Evolutionary conservation across 352 stramenopile species (phyloP).

Genomic region (Plasmopara muralis): DNA sequence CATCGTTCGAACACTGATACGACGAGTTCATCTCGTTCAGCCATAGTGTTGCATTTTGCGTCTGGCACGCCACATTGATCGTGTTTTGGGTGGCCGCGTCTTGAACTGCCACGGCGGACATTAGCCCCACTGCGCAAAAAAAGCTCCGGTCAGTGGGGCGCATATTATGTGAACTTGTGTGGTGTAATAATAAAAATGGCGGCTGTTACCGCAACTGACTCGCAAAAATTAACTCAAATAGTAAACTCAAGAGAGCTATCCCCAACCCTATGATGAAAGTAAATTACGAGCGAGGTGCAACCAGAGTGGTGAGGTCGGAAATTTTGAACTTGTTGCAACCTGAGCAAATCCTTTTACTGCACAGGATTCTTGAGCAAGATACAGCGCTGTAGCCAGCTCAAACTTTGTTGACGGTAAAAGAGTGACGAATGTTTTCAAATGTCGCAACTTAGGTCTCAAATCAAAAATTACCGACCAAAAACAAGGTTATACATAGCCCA

Average conservation of each 20-base stretch:
- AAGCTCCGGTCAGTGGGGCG: constrained; percentile 11
- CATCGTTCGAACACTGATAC: not conserved
- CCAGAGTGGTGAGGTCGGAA: too few relatives aligned
- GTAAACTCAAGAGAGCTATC: not conserved
- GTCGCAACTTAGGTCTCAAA: too few relatives aligned
- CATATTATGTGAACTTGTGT: constrained; percentile 10
- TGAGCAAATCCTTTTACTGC: too few relatives aligned
- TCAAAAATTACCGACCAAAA: too few relatives aligned
- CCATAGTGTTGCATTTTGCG: not conserved
- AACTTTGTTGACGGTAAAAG: too few relatives aligned
- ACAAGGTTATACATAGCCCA: too few relatives aligned
- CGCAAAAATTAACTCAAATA: constrained; percentile 1
- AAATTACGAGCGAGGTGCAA: too few relatives aligned
- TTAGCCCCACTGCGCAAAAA: constrained; percentile 1
- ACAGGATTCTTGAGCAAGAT: too few relatives aligned
- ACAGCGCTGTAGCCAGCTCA: too few relatives aligned
- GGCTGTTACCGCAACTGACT: not conserved
- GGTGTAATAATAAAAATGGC: constrained; percentile 25
- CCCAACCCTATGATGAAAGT: not conserved
- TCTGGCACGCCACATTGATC: not conserved
- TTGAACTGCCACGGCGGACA: constrained; percentile 1
- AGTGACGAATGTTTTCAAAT: too few relatives aligned
- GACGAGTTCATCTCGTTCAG: not conserved
- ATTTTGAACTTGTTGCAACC: too few relatives aligned
- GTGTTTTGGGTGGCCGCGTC: not conserved